phyloP scores from a whole-genome alignment of 2,329 filamentous ascomycete species.

The Arachnomyces sp. region DNA sequence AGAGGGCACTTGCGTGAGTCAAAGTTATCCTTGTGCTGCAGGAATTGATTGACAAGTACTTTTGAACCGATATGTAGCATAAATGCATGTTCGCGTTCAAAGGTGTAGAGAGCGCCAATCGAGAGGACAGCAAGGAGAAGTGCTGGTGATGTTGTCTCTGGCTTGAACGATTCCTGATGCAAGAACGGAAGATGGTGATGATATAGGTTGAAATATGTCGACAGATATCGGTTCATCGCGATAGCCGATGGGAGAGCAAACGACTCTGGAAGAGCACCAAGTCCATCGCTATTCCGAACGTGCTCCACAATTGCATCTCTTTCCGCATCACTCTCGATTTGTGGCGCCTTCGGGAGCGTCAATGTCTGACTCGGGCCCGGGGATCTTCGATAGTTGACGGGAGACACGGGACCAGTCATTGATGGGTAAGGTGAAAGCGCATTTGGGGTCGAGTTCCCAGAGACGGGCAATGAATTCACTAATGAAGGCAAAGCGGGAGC shows the following conservation, averaged over 20 bases:
- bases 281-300: slow-evolving; percentile 70
- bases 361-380: slow-evolving; percentile 59
- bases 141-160: slow-evolving; percentile 69
- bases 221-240: slow-evolving; percentile 82
- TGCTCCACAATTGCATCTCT: slow-evolving; percentile 77
- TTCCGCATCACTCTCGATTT: slow-evolving; percentile 76
- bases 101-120: slow-evolving; percentile 91
- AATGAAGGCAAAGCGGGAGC: slow-evolving; percentile 62
- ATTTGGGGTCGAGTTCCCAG: slow-evolving; percentile 60
- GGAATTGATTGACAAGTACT: slow-evolving; percentile 89
- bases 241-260: slow-evolving; percentile 77
- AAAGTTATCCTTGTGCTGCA: slow-evolving; percentile 98
- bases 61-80: slow-evolving; percentile 97
- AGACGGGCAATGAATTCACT: slow-evolving; percentile 61
- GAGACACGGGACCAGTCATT: slow-evolving; percentile 59
- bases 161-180: slow-evolving; percentile 83
- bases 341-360: slow-evolving; percentile 63
- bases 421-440: slow-evolving; percentile 64
- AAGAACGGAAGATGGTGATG: slow-evolving; percentile 95
- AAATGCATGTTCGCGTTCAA: slow-evolving; percentile 94
- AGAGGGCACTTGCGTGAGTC: slow-evolving; percentile 94
- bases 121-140: slow-evolving; percentile 84
- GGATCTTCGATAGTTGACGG: slow-evolving; percentile 61
- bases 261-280: slow-evolving; percentile 74
- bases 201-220: slow-evolving; percentile 94